phyloP scores from a whole-genome alignment of 805 yeast genomes.

The Helenozyma baotianmanensis region DNA sequence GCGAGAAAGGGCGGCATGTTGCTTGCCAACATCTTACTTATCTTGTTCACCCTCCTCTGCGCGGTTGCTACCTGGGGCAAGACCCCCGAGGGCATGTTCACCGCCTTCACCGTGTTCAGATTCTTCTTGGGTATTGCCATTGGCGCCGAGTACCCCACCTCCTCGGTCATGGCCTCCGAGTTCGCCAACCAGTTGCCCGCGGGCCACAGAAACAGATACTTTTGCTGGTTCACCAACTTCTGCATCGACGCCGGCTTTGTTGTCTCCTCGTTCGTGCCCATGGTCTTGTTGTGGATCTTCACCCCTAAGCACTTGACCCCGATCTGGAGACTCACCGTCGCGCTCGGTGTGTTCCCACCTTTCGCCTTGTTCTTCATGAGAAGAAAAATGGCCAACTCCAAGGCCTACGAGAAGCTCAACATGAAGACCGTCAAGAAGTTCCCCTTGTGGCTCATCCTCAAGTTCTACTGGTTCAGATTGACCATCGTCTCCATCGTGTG shows the following conservation, averaged over 20 bases:
- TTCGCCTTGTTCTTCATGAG: slow-evolving; percentile 72
- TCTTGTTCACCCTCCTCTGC: slow-evolving; percentile 71
- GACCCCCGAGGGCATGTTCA: slow-evolving; percentile 69
- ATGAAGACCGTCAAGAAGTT: slow-evolving; percentile 53
- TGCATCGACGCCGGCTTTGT: slow-evolving; percentile 90
- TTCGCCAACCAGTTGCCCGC: slow-evolving; percentile 73
- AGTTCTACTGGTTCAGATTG: slow-evolving; percentile 82
- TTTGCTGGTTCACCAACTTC: slow-evolving; percentile 81
- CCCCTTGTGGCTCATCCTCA: slow-evolving; percentile 67
- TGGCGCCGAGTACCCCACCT: slow-evolving; percentile 94
- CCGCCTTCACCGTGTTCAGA: slow-evolving; percentile 79
- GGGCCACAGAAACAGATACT: slow-evolving; percentile 87
- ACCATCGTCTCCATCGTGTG: slow-evolving; percentile 69
- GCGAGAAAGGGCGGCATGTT: slow-evolving; percentile 85
- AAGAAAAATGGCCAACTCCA: slow-evolving; percentile 68
- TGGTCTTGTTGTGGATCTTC: slow-evolving; percentile 82
- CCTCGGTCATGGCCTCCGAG: slow-evolving; percentile 91
- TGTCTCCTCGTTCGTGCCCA: slow-evolving; percentile 75
- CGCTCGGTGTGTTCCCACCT: slow-evolving; percentile 89
- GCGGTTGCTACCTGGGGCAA: slow-evolving; percentile 71
- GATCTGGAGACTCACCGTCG: slow-evolving; percentile 90
- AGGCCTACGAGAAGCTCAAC: slow-evolving; percentile 63
- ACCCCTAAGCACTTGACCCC: slow-evolving; percentile 63
- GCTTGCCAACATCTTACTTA: slow-evolving; percentile 67
- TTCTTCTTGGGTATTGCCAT: slow-evolving; percentile 87